Percentiles rank a stretch among this genome's conserved stretches.
phyloP scores from a whole-genome alignment of 2,329 filamentous ascomycete genomes.

The Drechslerella stenobrocha region DNA sequence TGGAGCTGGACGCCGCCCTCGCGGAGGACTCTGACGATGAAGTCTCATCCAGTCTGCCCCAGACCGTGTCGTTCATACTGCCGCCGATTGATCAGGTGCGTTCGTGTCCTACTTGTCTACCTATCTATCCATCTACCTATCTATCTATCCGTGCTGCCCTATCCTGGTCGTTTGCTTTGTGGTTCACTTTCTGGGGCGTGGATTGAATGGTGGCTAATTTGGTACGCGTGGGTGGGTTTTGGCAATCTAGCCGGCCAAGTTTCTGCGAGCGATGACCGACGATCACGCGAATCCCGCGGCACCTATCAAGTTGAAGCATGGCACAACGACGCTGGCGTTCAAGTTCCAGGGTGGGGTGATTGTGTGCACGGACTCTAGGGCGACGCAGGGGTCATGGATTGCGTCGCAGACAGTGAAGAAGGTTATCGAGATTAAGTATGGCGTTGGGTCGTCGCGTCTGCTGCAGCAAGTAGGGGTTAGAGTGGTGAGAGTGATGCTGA shows the following conservation, averaged over 20 bases:
- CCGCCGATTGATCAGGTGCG: slow-evolving; percentile 86
- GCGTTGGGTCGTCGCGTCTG: slow-evolving; percentile 56
- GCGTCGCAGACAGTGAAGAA: slow-evolving; percentile 99
- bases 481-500: slow-evolving; percentile 1
- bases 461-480: not conserved
- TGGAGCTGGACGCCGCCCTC: slow-evolving; percentile 68
- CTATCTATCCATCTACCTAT: slow-evolving; percentile 1
- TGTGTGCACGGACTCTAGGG: slow-evolving; percentile 94
- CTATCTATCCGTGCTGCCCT: slow-evolving; percentile 1
- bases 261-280: slow-evolving; percentile 95
- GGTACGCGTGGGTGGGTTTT: slow-evolving; percentile 11
- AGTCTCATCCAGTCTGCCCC: slow-evolving; percentile 69
- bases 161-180: slow-evolving; percentile 23
- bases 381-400: slow-evolving; percentile 98
- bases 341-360: slow-evolving; percentile 98
- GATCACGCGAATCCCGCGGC: slow-evolving; percentile 95
- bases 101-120: slow-evolving; percentile 54
- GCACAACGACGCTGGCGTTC: slow-evolving; percentile 96
- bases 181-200: not conserved
- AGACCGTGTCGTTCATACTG: slow-evolving; percentile 92
- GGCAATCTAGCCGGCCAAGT: slow-evolving; percentile 72
- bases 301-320: slow-evolving; percentile 99
- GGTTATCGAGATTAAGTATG: slow-evolving; percentile 95
- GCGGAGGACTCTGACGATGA: slow-evolving; percentile 65
- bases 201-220: slow-evolving; percentile 24